phyloP scores from a whole-genome alignment of 2,329 filamentous ascomycete genomes.

The Fusarium sororula region DNA sequence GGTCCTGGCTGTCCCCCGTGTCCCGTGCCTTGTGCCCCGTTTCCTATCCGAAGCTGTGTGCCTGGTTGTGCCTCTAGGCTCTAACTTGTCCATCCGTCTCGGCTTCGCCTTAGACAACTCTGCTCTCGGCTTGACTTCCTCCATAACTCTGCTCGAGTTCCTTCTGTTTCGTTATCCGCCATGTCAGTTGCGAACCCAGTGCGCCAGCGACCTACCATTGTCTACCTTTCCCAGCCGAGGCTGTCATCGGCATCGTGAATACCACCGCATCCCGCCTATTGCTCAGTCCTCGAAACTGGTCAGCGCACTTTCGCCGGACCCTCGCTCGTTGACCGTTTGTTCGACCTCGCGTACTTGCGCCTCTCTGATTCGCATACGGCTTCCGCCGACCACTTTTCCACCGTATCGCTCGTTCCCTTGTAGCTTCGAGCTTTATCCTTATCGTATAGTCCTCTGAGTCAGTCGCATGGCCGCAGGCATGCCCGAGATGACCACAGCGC shows the following conservation, averaged over 20 bases:
- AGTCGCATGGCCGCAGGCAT: conserved; percentile 13
- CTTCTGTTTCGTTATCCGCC: conserved; percentile 29
- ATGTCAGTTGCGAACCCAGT: conserved; percentile 41
- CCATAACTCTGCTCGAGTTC: conserved; percentile 8
- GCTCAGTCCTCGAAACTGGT: conserved; percentile 7
- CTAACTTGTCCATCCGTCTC: conserved; percentile 22
- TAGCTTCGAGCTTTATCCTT: conserved; percentile 1
- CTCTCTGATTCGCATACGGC: conserved; percentile 3
- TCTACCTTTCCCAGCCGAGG: conserved; percentile 34
- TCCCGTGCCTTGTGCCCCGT: conserved; percentile 38
- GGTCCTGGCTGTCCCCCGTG: conserved; percentile 30
- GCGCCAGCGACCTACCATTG: conserved; percentile 39
- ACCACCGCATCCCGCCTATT: conserved; percentile 19
- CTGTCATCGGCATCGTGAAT: conserved; percentile 33
- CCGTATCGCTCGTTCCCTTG: background rate
- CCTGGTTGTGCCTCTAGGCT: conserved; percentile 28
- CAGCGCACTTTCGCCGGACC: conserved; percentile 6
- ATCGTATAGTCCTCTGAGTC: background rate
- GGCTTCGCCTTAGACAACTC: conserved; percentile 30
- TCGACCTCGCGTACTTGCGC: conserved; percentile 6
- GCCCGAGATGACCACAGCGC: conserved; percentile 37
- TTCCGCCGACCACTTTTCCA: background rate
- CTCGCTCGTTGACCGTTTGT: conserved; percentile 16
- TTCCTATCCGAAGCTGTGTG: conserved; percentile 28
- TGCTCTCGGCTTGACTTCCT: conserved; percentile 25